A percentile compares a stretch with the other conserved stretches of the same genome.
phyloP scores from a whole-genome alignment of 106 monocot species.

The Platanthera guangdongensis region DNA sequence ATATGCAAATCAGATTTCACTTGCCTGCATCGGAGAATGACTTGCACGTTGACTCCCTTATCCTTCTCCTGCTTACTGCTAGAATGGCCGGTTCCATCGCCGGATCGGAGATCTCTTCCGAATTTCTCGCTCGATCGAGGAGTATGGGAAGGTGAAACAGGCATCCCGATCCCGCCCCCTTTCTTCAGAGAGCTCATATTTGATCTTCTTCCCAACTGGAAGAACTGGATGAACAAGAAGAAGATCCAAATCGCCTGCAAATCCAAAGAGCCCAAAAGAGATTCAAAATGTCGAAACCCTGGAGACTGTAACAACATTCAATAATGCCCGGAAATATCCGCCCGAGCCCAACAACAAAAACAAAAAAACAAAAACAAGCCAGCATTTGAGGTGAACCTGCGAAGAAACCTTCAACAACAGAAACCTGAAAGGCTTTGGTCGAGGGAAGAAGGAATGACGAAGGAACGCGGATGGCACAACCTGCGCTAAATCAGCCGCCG shows the following conservation, averaged over 20 bases:
- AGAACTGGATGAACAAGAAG: background rate
- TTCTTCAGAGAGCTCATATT: slow-evolving; percentile 36
- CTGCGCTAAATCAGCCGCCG: background rate
- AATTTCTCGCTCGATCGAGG: slow-evolving; percentile 48
- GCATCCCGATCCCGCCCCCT: slow-evolving; percentile 9
- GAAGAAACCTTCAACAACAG: background rate
- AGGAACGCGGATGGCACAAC: too few relatives aligned
- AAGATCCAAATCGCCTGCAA: slow-evolving; percentile 12
- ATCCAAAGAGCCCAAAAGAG: background rate
- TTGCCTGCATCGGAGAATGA: slow-evolving; percentile 88
- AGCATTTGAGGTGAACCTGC: background rate
- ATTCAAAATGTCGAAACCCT: background rate
- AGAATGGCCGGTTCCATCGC: slow-evolving; percentile 45
- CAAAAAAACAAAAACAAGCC: background rate
- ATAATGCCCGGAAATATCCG: background rate
- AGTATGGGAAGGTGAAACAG: slow-evolving; percentile 37
- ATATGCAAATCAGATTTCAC: background rate
- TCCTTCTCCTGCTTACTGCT: slow-evolving; percentile 58
- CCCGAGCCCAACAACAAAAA: background rate
- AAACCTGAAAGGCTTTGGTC: background rate
- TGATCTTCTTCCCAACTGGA: background rate
- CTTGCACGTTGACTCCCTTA: slow-evolving; percentile 89
- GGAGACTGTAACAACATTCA: background rate
- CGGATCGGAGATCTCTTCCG: slow-evolving; percentile 48
- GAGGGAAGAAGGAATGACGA: background rate